Evolutionary conservation across 805 yeast genomes (phyloP), one percentile per base, ranked within the genome.

Genomic region (Wickerhamomyces canadensis): DNA sequence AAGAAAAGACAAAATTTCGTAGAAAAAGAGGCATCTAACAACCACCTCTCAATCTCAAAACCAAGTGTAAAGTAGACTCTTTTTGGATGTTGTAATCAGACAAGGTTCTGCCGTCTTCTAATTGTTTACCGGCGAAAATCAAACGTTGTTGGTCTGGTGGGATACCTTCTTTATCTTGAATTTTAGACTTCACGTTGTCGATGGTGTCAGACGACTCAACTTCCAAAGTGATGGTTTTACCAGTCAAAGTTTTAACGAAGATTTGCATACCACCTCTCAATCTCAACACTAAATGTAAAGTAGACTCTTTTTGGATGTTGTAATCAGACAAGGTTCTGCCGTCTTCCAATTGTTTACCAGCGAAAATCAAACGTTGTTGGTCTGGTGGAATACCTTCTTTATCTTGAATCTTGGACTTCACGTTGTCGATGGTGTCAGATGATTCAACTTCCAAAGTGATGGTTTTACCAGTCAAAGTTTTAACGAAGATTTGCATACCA

Each of bases 351-450:
- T 86, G 96, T 74, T 86, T 86, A 75, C 96, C 96, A 55, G 96
- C 95, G 59, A 86, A 86, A 23, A 89, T 89, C 64, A 91, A 82
- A 76, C 98, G 84, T 76, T 89, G 97, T 72, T 89, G 97, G 74
- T 89, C 97, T 61, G 97, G 96, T 68, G 97, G 97, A 57, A 89
- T 89, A 65, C 96, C 96, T 71, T 89, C 97, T 80, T 88, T 88
- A 80, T 89, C 95, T 73, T 86, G 95, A 69, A 87, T 88, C 81
- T 88, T 88, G 67, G 89, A 73, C 71, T 85, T 87, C 61, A 87
- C 96, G 51, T 85, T 85, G 70, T 87, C 96, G 59, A 88, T 87
- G 65, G 96, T 86, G 80, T 87, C 96, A 59, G 94, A 84, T 55
- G 96, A 86, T 79, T 88, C 96, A 66, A 88, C 96, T 78, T 88